Percentiles rank a stretch among this genome's conserved stretches.
Evolutionary conservation across 306 rosid genomes (phyloP).

Genomic region (Glycine tomentella): DNA sequence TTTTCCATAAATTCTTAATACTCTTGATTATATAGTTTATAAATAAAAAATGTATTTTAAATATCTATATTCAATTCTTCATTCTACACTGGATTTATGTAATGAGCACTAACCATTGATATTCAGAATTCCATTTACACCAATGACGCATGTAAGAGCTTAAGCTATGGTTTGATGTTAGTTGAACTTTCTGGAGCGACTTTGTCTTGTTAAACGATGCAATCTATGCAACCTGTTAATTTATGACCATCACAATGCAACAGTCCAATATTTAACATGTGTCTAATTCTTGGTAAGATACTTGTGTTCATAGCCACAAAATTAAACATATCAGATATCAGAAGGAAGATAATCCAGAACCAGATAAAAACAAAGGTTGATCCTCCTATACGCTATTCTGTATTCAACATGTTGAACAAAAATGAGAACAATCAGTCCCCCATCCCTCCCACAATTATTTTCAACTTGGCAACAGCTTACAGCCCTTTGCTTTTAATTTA

Average conservation of each 20-base stretch:
- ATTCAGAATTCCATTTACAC: constrained; percentile 1
- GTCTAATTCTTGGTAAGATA: background rate
- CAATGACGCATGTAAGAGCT: background rate
- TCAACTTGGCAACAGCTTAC: constrained; percentile 62
- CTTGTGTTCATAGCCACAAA: background rate
- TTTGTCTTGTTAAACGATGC: constrained; percentile 4
- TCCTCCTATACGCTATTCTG: constrained; percentile 30
- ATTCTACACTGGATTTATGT: background rate
- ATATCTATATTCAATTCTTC: too few species aligned
- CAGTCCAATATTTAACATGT: background rate
- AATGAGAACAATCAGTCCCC: constrained; percentile 1
- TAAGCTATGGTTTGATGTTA: background rate
- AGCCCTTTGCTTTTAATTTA: constrained; percentile 79
- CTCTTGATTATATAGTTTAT: background rate
- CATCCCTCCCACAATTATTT: background rate
- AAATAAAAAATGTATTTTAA: too few species aligned
- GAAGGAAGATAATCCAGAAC: too few species aligned
- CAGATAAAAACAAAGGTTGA: background rate
- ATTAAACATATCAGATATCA: too few species aligned
- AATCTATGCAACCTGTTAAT: background rate
- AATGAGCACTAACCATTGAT: background rate
- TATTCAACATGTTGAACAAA: constrained; percentile 4
- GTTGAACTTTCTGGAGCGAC: background rate
- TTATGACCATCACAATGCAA: background rate
- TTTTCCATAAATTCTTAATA: background rate